phyloP scores from a whole-genome alignment of 805 yeast genomes.

The Zygosaccharomyces kombuchaensis region DNA sequence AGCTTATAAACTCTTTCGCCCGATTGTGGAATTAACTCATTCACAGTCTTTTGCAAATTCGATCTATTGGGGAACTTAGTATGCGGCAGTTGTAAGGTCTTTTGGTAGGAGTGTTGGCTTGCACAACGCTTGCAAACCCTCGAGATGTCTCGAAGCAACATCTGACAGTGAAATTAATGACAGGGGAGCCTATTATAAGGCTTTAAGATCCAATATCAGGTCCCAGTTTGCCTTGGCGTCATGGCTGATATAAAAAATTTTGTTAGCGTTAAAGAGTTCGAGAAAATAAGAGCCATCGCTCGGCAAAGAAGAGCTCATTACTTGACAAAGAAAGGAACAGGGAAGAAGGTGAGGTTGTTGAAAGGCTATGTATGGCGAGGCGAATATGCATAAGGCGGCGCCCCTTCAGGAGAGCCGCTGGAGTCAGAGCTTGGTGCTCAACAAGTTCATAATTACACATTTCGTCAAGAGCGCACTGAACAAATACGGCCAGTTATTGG shows the following conservation, averaged over 20 bases:
- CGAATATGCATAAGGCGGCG: not conserved
- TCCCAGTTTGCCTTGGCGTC: not conserved
- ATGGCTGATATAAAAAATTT: not conserved
- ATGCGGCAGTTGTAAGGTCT: constrained; percentile 59
- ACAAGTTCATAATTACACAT: constrained; percentile 18
- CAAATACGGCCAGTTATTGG: constrained; percentile 14
- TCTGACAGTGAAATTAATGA: not conserved
- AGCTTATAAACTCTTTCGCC: constrained; percentile 60
- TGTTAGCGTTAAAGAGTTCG: not conserved
- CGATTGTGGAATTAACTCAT: constrained; percentile 46
- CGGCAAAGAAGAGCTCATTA: not conserved
- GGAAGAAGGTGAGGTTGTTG: not conserved
- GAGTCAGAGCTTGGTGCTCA: constrained; percentile 7
- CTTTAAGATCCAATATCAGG: not conserved
- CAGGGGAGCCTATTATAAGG: not conserved
- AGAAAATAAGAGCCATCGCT: not conserved
- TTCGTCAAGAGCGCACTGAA: constrained; percentile 14
- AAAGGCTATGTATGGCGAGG: not conserved
- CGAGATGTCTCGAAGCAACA: constrained; percentile 7
- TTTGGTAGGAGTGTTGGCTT: constrained; percentile 39
- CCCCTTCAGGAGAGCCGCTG: not conserved
- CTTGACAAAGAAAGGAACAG: not conserved
- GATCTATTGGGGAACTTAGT: constrained; percentile 66
- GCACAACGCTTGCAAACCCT: constrained; percentile 6
- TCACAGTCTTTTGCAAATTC: constrained; percentile 40